Evolutionary conservation across 768 basidiomycete genomes (phyloP).

Genomic region (Lentinula sp.): DNA sequence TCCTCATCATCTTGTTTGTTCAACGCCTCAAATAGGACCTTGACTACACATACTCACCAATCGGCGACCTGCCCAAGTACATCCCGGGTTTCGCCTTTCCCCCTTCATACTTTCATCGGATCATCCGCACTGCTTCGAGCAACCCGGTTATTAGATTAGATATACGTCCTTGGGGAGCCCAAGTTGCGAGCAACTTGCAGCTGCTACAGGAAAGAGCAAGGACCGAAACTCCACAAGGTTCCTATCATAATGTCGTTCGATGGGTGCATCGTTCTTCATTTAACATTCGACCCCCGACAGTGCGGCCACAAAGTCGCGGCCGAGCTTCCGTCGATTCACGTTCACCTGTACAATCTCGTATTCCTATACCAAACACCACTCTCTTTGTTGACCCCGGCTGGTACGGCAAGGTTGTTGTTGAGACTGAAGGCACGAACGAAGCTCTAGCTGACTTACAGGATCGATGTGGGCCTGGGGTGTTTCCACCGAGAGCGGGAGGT

Average conservation of each 20-base stretch:
- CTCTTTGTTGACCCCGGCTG: conserved; percentile 71
- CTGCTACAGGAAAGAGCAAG: conserved; percentile 71
- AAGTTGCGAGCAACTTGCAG: conserved; percentile 69
- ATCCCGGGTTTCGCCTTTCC: conserved; percentile 76
- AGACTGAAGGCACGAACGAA: conserved; percentile 86
- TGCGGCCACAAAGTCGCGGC: conserved; percentile 4
- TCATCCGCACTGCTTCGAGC: conserved; percentile 55
- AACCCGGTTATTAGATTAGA: conserved; percentile 72
- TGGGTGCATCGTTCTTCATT: conserved; percentile 84
- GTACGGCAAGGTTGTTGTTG: conserved; percentile 79
- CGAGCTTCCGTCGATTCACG: conserved; percentile 11
- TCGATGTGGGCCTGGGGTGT: conserved; percentile 62
- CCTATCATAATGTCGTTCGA: conserved; percentile 73
- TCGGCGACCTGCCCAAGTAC: conserved; percentile 77
- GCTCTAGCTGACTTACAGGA: conserved; percentile 71
- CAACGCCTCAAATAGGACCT: conserved; percentile 53
- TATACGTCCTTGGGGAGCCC: conserved; percentile 71
- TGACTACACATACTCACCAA: conserved; percentile 72
- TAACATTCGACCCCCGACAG: conserved; percentile 44
- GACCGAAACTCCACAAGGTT: conserved; percentile 81
- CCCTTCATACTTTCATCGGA: conserved; percentile 86
- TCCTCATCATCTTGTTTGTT: background rate
- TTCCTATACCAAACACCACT: conserved; percentile 51
- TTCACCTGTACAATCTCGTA: conserved; percentile 23
- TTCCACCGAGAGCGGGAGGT: conserved; percentile 50